These are phyloP conservation scores for Fraxinus velutina DNA, from an alignment of 305 asterid species.

Conservation along the genomic window DNA sequence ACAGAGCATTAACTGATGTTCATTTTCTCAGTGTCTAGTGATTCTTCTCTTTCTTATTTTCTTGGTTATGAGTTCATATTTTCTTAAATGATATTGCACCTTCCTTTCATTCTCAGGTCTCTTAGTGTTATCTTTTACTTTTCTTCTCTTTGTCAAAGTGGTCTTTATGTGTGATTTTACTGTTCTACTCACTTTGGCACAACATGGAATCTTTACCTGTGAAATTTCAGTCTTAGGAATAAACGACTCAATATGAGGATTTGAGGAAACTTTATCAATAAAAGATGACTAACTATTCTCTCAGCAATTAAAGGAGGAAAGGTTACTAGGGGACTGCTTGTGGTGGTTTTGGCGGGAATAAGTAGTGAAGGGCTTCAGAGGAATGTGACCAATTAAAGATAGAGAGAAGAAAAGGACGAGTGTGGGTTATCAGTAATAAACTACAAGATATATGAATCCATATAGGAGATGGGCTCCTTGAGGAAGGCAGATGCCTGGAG, in stretches of 20 bases:
- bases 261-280: neutral
- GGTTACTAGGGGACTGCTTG: neutral
- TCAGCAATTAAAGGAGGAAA: neutral
- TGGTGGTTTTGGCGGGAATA: slow-evolving; percentile 6
- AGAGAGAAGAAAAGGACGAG: neutral
- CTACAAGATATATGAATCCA: neutral
- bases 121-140: neutral
- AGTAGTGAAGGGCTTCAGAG: neutral
- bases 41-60: neutral
- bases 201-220: neutral
- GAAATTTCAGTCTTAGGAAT: neutral
- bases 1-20: neutral
- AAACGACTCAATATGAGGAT: neutral
- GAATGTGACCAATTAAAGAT: neutral
- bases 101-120: neutral
- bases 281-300: neutral
- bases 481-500: neutral
- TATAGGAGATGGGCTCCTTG: neutral
- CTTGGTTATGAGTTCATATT: neutral
- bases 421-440: neutral
- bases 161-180: neutral
- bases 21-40: neutral
- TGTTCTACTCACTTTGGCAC: neutral
- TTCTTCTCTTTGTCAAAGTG: neutral
- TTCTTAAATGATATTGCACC: neutral